phyloP scores from a whole-genome alignment of 352 stramenopile species.

The Phytophthora pinifolia region DNA sequence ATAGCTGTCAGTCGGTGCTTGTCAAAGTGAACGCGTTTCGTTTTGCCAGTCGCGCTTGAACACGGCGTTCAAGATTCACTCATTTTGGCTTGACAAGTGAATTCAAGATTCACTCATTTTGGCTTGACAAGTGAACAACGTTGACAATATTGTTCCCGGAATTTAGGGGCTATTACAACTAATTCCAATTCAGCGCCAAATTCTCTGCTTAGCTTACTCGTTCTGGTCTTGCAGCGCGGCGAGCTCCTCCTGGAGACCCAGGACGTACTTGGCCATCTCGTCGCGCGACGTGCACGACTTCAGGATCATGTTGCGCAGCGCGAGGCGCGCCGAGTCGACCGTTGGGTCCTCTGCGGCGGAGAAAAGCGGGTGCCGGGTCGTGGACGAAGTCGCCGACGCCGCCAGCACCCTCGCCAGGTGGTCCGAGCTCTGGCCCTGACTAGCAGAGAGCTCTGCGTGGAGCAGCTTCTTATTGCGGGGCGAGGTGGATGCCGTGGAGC shows the following conservation, averaged over 20 bases:
- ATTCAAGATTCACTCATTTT: too few species aligned
- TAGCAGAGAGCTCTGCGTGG: constrained; percentile 32
- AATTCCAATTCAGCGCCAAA: constrained; percentile 15
- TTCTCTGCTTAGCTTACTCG: constrained; percentile 17
- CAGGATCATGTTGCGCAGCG: constrained; percentile 52
- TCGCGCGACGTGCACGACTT: constrained; percentile 50
- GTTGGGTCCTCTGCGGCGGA: constrained; percentile 25
- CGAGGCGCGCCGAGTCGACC: constrained; percentile 37
- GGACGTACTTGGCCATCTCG: constrained; percentile 57
- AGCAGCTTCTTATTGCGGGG: constrained; percentile 48
- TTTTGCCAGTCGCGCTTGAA: constrained; percentile 2
- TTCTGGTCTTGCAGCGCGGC: constrained; percentile 40
- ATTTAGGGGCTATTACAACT: constrained; percentile 18
- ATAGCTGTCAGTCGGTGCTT: constrained; percentile 1
- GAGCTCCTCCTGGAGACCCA: constrained; percentile 56
- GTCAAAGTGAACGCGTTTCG: background rate
- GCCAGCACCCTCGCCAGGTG: constrained; percentile 15
- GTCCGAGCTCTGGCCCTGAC: constrained; percentile 9
- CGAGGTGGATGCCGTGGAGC: constrained; percentile 43
- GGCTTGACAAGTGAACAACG: too few species aligned
- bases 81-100: too few species aligned
- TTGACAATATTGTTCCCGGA: constrained; percentile 18
- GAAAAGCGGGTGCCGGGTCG: constrained; percentile 37
- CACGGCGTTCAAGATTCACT: too few species aligned
- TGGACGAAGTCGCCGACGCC: constrained; percentile 6